phyloP scores from a whole-genome alignment of 2,329 filamentous ascomycete species.

The Monosporascus sp. region DNA sequence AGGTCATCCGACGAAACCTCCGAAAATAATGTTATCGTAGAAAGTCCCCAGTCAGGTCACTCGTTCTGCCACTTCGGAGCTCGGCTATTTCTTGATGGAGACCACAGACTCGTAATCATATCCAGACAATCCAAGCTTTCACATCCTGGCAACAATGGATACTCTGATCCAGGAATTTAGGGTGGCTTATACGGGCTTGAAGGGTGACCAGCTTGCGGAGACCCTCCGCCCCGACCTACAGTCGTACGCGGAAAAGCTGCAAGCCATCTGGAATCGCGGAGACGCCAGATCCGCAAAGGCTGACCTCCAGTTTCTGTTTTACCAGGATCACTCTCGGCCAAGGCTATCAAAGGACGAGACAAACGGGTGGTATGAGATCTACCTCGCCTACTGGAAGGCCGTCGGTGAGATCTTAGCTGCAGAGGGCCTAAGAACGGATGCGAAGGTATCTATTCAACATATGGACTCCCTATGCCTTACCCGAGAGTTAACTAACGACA shows the following conservation, averaged over 20 bases:
- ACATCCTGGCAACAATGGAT: constrained; percentile 51
- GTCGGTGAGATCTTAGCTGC: constrained; percentile 65
- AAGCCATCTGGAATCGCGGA: constrained; percentile 65
- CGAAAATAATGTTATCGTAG: no score
- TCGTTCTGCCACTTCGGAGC: no score
- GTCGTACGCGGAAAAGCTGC: constrained; percentile 58
- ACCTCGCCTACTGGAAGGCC: constrained; percentile 77
- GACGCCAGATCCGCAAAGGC: constrained; percentile 59
- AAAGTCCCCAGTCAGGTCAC: no score
- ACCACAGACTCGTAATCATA: no score
- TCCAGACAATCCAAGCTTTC: no score
- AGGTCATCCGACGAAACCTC: no score
- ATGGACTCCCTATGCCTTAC: not conserved
- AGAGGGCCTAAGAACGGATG: constrained; percentile 42
- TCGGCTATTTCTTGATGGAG: no score
- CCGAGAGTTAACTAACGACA: constrained; percentile 7
- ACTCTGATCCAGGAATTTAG: constrained; percentile 68
- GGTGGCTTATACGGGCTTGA: constrained; percentile 55
- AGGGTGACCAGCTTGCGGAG: constrained; percentile 69
- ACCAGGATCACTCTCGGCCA: constrained; percentile 49
- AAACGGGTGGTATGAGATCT: constrained; percentile 82
- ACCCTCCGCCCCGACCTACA: constrained; percentile 69
- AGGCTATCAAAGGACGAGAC: constrained; percentile 62
- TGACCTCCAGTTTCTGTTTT: constrained; percentile 69
- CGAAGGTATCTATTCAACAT: constrained; percentile 19